Percentiles rank a stretch among this genome's conserved stretches.
Conservation (phyloP, 1,139 yeast genomes). For the Geotrichum aggregatum region DNA sequence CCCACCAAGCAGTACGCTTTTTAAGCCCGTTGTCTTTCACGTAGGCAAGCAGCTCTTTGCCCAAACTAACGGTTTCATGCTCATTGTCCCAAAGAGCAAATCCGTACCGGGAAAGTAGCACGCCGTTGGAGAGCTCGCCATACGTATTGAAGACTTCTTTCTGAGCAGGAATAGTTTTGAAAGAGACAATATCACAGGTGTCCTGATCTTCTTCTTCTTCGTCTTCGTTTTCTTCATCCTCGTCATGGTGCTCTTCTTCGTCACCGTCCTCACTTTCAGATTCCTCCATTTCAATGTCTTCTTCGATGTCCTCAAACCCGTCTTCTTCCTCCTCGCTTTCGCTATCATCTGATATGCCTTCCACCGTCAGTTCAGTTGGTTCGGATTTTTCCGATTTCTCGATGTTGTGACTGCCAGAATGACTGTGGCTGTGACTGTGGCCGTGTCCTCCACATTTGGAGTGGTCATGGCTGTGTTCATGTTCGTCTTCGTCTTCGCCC, state of each 20-base stretch:
- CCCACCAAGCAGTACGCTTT: constrained; percentile 62
- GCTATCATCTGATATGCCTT: constrained; percentile 25
- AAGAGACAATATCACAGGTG: constrained; percentile 43
- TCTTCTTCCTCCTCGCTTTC: constrained; percentile 22
- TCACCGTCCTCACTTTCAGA: constrained; percentile 30
- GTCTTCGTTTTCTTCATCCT: constrained; percentile 32
- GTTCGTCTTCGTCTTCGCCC: constrained; percentile 23
- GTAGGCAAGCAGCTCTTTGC: constrained; percentile 48
- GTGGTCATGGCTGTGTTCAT: constrained; percentile 6
- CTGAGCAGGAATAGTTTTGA: constrained; percentile 43
- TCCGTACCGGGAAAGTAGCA: constrained; percentile 69
- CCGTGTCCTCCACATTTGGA: constrained; percentile 15
- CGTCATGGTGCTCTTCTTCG: constrained; percentile 28
- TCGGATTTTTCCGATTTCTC: constrained; percentile 14
- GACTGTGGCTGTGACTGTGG: constrained; percentile 7
- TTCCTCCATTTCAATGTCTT: constrained; percentile 35
- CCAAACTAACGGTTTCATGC: constrained; percentile 56
- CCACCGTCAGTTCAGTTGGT: constrained; percentile 26
- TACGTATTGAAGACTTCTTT: constrained; percentile 72
- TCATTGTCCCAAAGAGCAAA: constrained; percentile 56
- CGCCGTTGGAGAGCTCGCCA: constrained; percentile 66
- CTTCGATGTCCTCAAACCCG: constrained; percentile 29
- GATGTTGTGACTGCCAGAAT: constrained; percentile 25
- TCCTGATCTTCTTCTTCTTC: constrained; percentile 40
- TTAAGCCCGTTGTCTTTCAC: constrained; percentile 41